Base-by-base conservation (phyloP, 2,329 filamentous ascomycete genomes). In the Sporothrix protearum region DNA sequence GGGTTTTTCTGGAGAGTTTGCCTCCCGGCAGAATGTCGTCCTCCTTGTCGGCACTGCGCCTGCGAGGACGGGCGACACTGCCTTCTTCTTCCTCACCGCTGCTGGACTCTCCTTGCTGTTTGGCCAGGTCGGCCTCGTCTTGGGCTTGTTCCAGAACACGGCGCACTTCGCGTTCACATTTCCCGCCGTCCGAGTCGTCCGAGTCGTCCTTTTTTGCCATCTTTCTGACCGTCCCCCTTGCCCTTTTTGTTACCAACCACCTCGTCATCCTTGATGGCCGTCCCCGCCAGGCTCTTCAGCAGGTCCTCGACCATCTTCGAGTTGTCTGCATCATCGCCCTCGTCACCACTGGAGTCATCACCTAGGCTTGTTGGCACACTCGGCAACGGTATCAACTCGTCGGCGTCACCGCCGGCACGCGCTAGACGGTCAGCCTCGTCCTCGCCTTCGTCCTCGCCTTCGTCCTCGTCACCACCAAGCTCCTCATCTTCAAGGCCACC, bases 321-420 rank as follows among this genome's bases (percentile, higher is more conserved):
- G 67, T 81, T 78, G 33, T 78, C 78, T 36, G 76, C 76, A 4
- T 74, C 71, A 19, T 73, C 72, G 36, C 72, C 73, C 57, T 79
- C 78, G 33, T 76, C 74, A 6, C 72, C 73, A 36, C 72, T 73
- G 36, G 71, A 71, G 71, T 39, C 64, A 5, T 19, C 33, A 8
- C 57, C 47, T 28, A 51, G 53, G 22, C n/a, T 9, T 5, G 57
- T 0, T 77, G 77, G 22, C 84, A 80, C 36, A 83, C 81, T 1
- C 80, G 88, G 80, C 5, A 88, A 79, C 71, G 86, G 84, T 69
- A 87, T 83, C 0, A 87, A 77, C 0, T 81, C 84, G 59, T 83
- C 57, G 3, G 79, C 79, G 10, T 70, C 66, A 0, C 79, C 55
- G 2, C 19, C 64, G 1, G 19, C 64, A 22, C 45, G 64, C 4